Base-by-base conservation (phyloP, 2,329 filamentous ascomycete species). In the Mycosphaerella sp. region DNA sequence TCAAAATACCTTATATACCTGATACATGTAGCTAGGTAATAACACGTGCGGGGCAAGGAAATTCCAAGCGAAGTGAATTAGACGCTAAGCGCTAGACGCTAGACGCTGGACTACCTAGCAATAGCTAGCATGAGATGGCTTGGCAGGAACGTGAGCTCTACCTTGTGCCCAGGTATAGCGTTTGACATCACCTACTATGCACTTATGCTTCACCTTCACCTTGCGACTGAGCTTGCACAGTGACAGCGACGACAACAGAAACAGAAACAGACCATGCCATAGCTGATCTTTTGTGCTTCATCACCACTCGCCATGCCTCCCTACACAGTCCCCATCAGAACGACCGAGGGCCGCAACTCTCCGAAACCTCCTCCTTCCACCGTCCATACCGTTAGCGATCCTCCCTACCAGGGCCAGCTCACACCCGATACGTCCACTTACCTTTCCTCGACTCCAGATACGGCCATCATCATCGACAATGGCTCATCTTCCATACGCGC, bases 401-500 rank as follows among this genome's bases (percentile, higher is more conserved):
- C 78, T 45, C 81, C 81, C 1, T 85, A 84, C 68, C 78, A 78
- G 62, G 81, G 81, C 57, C 80, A 78, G 66, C 77, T 77, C 42
- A 72, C 78, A 48, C 72, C 79, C 45, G 78, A 82, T 64, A 74
- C 77, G 7, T 85, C 92, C 65, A 88, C 87, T 45, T 90, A 86
- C 67, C 78, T 81, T 64, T 78, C 80, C 62, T 91, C 88, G 56
- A 78, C 66, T 39, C 59, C 65, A 42, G 69, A 73, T 51, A 87
- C 84, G 48, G 89, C 90, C 48, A 96, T 98, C 66, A 88, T 98
- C 59, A 97, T 98, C 68, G 93, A 98, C 75, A 96, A 96, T 86
- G 93, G 93, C 62, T 93, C 92, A 23, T 95, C 87, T 50, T 78
- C 85, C 32, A 83, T 96, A 56, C 89, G 95, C 72, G 92, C 92